Evolutionary conservation across 352 stramenopile genomes (phyloP).

Genomic region (Phytophthora colocasiae): DNA sequence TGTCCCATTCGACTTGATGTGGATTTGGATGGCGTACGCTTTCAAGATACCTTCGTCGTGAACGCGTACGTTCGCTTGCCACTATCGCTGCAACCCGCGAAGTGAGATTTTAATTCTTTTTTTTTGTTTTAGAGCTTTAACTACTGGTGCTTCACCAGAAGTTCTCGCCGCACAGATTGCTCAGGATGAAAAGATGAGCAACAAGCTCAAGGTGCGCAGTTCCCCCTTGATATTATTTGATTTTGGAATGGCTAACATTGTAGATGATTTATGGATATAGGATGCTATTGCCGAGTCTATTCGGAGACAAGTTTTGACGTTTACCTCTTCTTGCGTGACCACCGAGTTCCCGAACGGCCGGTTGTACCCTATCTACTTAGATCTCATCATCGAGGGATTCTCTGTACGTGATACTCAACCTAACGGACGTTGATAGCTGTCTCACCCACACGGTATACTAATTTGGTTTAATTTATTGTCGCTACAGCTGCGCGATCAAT

Average conservation of each 20-base stretch:
- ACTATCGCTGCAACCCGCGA: background rate
- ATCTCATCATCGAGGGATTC: conserved; percentile 73
- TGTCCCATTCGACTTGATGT: conserved; percentile 83
- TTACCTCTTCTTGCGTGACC: conserved; percentile 53
- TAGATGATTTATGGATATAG: conserved; percentile 17
- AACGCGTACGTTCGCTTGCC: conserved; percentile 52
- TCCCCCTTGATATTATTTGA: background rate
- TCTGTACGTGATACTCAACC: conserved; percentile 45
- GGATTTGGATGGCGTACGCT: conserved; percentile 75
- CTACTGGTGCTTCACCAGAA: conserved; percentile 50
- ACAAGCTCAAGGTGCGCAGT: conserved; percentile 46
- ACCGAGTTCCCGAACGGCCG: conserved; percentile 24
- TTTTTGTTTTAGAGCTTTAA: conserved; percentile 27
- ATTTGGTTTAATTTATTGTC: too few species aligned
- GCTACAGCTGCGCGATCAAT: conserved; percentile 66
- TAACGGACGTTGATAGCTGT: background rate
- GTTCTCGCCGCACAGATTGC: conserved; percentile 65
- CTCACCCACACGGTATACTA: too few species aligned
- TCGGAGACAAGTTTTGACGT: conserved; percentile 70
- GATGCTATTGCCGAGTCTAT: conserved; percentile 77
- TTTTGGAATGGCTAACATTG: conserved; percentile 1
- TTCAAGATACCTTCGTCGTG: conserved; percentile 80
- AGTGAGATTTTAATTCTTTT: background rate
- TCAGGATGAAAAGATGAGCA: conserved; percentile 62
- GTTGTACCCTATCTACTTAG: conserved; percentile 73